Conservation (phyloP, 2,329 filamentous ascomycete species). For the Pyricularia sp. region DNA sequence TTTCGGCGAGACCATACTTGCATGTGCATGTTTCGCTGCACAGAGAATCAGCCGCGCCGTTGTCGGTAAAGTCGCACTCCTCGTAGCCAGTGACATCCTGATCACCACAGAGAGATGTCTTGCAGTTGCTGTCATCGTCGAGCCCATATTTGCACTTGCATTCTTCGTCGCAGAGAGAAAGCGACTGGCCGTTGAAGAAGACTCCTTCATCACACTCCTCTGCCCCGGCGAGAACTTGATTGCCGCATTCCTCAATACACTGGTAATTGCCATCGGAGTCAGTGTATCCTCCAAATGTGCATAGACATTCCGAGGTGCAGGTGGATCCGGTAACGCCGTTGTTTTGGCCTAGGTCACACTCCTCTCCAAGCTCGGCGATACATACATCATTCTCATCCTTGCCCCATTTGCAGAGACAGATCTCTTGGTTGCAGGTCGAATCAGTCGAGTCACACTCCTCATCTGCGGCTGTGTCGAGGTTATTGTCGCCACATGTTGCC, state of each 20-base stretch:
- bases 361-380: constrained; percentile 20
- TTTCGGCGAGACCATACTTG: constrained; percentile 14
- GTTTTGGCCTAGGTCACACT: constrained; percentile 26
- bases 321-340: constrained; percentile 22
- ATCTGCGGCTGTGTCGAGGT: background rate
- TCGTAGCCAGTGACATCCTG: background rate
- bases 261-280: background rate
- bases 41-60: constrained; percentile 15
- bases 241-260: background rate
- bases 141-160: background rate
- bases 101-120: background rate
- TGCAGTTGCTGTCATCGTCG: background rate
- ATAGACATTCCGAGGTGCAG: constrained; percentile 29
- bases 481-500: background rate
- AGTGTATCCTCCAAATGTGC: constrained; percentile 16
- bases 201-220: background rate
- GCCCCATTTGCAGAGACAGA: background rate
- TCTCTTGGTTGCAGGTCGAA: background rate
- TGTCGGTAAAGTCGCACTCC: constrained; percentile 20
- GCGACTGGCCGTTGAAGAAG: background rate
- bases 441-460: background rate
- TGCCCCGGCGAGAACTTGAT: background rate
- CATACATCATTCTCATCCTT: background rate
- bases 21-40: constrained; percentile 12
- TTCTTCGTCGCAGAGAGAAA: background rate